Percentiles rank a stretch among this genome's conserved stretches.
Conservation (phyloP, 768 basidiomycete species). For the Amyloporia xantha region DNA sequence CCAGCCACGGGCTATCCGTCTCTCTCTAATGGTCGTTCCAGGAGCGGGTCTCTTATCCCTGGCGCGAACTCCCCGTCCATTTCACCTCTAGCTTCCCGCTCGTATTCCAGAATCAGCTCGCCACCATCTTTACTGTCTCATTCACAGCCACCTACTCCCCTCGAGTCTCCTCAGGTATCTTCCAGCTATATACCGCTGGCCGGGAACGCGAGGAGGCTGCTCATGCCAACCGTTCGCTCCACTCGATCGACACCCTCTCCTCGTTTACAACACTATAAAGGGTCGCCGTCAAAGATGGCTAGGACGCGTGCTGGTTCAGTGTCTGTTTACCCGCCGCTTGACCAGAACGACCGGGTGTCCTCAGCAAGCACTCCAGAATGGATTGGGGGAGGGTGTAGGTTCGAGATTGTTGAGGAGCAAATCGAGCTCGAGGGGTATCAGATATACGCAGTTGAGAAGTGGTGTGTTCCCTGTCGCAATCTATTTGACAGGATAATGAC, state of each 20-base stretch:
- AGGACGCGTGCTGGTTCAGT: constrained; percentile 21
- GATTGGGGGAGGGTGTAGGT: constrained; percentile 40
- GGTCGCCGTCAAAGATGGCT: constrained; percentile 12
- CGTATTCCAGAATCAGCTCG: background rate
- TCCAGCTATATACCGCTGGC: background rate
- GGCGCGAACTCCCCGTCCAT: background rate
- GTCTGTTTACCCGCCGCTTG: constrained; percentile 11
- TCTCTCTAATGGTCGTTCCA: background rate
- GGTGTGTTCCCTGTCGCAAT: constrained; percentile 38
- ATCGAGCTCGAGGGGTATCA: constrained; percentile 60
- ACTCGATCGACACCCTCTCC: constrained; percentile 6
- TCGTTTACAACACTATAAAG: constrained; percentile 7
- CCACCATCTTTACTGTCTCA: background rate
- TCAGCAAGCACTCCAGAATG: constrained; percentile 20
- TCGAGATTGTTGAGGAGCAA: constrained; percentile 42
- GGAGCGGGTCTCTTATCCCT: background rate
- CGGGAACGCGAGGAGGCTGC: constrained; percentile 9
- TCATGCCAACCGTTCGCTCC: constrained; percentile 22
- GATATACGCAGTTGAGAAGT: constrained; percentile 84
- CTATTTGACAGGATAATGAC: background rate
- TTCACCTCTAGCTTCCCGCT: constrained; percentile 2
- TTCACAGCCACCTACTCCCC: constrained; percentile 2
- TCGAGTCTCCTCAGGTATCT: background rate
- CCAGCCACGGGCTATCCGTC: background rate
- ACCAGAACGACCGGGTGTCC: constrained; percentile 10